phyloP scores from a whole-genome alignment of 495 filamentous ascomycete genomes.

The Pseudevernia furfuracea region DNA sequence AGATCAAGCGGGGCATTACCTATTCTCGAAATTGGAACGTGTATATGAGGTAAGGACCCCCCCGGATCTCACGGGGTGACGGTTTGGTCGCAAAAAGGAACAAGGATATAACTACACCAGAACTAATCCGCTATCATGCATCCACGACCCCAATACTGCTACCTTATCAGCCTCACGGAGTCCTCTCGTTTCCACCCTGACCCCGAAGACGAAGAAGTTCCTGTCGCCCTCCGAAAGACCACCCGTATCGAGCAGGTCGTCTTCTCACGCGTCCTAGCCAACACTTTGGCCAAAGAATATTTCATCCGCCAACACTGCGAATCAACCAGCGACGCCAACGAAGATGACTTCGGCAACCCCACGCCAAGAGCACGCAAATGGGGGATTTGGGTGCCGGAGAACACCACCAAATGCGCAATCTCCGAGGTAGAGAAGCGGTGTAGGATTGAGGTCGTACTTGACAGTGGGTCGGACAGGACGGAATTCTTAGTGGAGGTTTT shows the following conservation, averaged over 20 bases:
- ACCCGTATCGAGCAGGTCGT: neutral
- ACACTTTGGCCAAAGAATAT: neutral
- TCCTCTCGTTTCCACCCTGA: neutral
- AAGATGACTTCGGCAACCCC: neutral
- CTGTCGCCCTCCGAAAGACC: neutral
- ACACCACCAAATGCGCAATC: neutral
- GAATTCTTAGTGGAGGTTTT: neutral
- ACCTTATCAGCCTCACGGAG: neutral
- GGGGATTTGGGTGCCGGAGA: neutral
- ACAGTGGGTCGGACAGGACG: neutral
- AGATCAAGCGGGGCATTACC: too few species aligned
- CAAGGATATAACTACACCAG: too few species aligned
- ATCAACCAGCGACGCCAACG: neutral
- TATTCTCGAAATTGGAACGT: too few species aligned
- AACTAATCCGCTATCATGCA: neutral
- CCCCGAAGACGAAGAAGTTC: neutral
- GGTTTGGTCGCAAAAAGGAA: too few species aligned
- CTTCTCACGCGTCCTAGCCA: neutral
- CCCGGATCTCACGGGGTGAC: too few species aligned
- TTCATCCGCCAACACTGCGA: neutral
- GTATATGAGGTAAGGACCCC: too few species aligned
- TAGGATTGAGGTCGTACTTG: neutral
- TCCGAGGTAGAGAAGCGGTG: neutral
- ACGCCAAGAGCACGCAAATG: neutral
- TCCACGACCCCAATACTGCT: neutral